A percentile compares a stretch with the other conserved stretches of the same genome.
These are phyloP conservation scores for Chaetomiaceae sp. DNA, from an alignment of 2,329 filamentous ascomycete genomes.

Conservation along the genomic window DNA sequence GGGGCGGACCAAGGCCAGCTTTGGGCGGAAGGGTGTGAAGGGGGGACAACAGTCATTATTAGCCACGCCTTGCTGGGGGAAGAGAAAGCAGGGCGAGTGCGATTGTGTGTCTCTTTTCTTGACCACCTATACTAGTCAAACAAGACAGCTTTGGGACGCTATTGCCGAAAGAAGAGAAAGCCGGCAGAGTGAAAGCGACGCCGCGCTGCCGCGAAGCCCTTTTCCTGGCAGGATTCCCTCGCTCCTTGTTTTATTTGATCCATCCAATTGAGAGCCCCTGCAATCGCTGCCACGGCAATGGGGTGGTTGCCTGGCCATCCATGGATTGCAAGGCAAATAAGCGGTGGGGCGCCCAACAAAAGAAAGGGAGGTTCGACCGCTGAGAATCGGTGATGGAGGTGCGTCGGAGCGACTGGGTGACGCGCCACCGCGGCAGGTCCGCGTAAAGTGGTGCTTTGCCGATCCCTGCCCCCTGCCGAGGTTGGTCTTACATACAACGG, in stretches of 20 bases:
- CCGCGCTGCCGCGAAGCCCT: background rate
- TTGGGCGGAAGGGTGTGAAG: conserved; percentile 2
- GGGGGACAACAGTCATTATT: conserved; percentile 1
- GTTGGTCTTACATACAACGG: no score
- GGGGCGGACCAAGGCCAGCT: conserved; percentile 3
- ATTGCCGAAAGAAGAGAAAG: conserved; percentile 17
- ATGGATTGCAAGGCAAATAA: background rate
- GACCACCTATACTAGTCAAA: conserved; percentile 7
- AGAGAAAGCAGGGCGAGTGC: conserved; percentile 9
- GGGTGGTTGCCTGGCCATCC: conserved; percentile 22
- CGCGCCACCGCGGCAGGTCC: conserved; percentile 25
- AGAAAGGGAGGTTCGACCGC: conserved; percentile 9
- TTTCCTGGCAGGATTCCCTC: conserved; percentile 1
- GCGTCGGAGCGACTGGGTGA: conserved; percentile 17
- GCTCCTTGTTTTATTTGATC: conserved; percentile 19
- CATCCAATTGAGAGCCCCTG: conserved; percentile 10
- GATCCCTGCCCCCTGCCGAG: conserved; percentile 20
- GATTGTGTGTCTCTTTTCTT: conserved; percentile 1
- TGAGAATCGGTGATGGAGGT: conserved; percentile 19
- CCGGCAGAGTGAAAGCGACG: conserved; percentile 13
- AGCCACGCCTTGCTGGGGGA: background rate
- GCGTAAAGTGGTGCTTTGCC: conserved; percentile 28
- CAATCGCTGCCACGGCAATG: conserved; percentile 15
- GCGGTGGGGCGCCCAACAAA: conserved; percentile 20
- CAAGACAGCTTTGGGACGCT: conserved; percentile 1